Conservation (phyloP, 2,329 filamentous ascomycete species). For the Sarocladium kiliense region DNA sequence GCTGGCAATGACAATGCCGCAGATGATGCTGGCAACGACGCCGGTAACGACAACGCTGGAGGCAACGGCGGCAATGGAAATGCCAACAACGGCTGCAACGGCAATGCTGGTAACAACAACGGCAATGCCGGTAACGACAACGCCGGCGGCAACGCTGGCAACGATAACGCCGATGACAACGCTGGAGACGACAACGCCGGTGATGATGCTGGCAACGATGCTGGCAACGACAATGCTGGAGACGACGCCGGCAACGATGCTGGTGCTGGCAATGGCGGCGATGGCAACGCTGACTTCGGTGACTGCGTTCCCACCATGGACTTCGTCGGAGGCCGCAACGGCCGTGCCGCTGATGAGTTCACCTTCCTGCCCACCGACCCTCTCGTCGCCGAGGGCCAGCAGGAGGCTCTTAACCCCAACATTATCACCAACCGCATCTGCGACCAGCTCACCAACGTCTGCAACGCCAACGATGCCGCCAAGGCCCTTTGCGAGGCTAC, state of each 20-base stretch:
- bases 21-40: conserved; percentile 21
- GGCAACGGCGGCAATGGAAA: conserved; percentile 1
- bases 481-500: conserved; percentile 47
- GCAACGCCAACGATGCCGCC: conserved; percentile 56
- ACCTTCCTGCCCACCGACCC: conserved; percentile 65
- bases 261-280: conserved; percentile 19
- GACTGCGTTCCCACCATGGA: conserved; percentile 52
- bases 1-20: conserved; percentile 12
- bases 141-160: conserved; percentile 11
- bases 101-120: conserved; percentile 16
- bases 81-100: conserved; percentile 12
- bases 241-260: conserved; percentile 20
- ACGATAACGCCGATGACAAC: conserved; percentile 14
- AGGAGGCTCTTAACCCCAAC: conserved; percentile 65
- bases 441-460: conserved; percentile 64
- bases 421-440: conserved; percentile 71
- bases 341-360: conserved; percentile 52
- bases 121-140: conserved; percentile 11
- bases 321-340: conserved; percentile 52
- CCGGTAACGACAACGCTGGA: conserved; percentile 15
- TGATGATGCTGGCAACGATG: too few species aligned
- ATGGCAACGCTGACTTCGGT: conserved; percentile 35
- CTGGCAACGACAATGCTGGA: conserved; percentile 12
- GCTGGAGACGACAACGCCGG: conserved; percentile 16
- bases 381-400: conserved; percentile 52